Conservation (phyloP, 345 rosid species). For the Melaleuca quinquenervia region DNA sequence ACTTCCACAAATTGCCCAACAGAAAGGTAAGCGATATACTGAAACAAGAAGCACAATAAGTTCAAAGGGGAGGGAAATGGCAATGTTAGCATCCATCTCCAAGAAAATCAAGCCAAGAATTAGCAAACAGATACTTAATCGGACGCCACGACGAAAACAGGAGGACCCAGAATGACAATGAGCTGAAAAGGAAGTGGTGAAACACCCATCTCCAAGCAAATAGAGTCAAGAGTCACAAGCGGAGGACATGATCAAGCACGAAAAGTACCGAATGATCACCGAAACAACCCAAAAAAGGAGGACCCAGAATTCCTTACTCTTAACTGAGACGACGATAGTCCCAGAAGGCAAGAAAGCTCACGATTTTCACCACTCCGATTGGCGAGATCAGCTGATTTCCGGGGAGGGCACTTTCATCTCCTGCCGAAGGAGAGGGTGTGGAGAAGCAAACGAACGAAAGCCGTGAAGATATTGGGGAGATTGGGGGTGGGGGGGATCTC, state of each 20-base stretch:
- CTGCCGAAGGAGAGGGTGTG: neutral
- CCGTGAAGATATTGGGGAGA: neutral
- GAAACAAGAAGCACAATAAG: neutral
- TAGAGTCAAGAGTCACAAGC: neutral
- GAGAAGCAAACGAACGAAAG: neutral
- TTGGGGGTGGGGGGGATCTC: neutral
- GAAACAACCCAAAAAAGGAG: neutral
- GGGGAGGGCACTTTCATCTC: neutral
- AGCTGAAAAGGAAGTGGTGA: too few relatives aligned
- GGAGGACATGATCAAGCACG: neutral
- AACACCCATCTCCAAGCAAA: neutral
- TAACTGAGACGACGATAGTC: neutral
- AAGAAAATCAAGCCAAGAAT: neutral
- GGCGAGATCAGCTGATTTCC: neutral
- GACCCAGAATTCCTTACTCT: neutral
- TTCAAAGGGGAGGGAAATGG: neutral
- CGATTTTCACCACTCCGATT: neutral
- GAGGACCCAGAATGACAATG: too few relatives aligned
- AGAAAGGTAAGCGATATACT: neutral
- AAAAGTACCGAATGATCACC: neutral
- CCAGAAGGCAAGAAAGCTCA: neutral
- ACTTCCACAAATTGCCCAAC: neutral
- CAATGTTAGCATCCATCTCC: neutral
- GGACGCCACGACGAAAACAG: too few relatives aligned
- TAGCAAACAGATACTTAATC: too few relatives aligned